Evolutionary conservation across 2,329 filamentous ascomycete genomes (phyloP).

Genomic region (Zymoseptoria crescenta): DNA sequence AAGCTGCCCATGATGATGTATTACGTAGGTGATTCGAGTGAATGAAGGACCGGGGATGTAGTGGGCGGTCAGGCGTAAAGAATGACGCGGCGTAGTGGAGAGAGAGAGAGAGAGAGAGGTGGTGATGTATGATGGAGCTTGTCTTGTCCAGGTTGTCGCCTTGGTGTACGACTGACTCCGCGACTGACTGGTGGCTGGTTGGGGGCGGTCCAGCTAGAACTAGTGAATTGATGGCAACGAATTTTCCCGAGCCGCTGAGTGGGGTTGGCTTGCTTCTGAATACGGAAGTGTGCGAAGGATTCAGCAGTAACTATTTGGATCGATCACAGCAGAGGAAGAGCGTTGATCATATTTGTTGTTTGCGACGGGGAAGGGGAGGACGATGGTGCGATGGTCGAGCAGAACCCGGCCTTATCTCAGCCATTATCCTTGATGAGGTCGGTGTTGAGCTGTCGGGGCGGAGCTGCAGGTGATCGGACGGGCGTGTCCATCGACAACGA

Average conservation of each 20-base stretch:
- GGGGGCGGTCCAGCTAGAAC: too few species aligned
- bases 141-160: not conserved
- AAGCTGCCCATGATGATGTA: constrained; percentile 53
- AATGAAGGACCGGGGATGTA: not conserved
- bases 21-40: not conserved
- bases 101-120: not conserved
- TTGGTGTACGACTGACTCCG: not conserved
- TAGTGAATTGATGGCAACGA: not conserved
- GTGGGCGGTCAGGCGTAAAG: not conserved
- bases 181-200: not conserved
- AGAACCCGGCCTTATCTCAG: too few species aligned
- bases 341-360: too few species aligned
- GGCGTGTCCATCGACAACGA: too few species aligned
- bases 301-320: too few species aligned
- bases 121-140: not conserved
- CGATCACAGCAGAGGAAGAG: too few species aligned
- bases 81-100: constrained; percentile 3
- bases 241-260: not conserved
- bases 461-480: too few species aligned
- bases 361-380: too few species aligned
- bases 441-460: too few species aligned
- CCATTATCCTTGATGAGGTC: too few species aligned
- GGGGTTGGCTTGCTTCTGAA: not conserved
- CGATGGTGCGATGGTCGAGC: too few species aligned
- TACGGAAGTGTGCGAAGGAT: too few species aligned